These are phyloP conservation scores for Boletus subparvulus DNA, from an alignment of 768 basidiomycete genomes.

Conservation along the genomic window DNA sequence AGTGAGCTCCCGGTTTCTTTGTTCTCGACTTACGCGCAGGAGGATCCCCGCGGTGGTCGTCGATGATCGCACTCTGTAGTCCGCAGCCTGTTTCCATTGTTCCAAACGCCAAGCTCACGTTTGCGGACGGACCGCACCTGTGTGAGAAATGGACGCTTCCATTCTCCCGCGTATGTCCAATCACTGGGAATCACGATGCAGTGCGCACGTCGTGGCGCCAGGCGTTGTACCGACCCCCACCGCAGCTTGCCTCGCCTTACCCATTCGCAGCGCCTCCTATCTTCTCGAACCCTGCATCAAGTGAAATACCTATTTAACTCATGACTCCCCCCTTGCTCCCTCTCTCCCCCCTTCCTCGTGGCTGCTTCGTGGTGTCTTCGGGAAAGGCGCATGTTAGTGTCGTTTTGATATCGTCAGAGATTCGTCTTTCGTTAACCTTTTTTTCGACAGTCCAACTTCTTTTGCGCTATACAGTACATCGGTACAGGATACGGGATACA, in stretches of 20 bases:
- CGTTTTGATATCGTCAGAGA: slow-evolving; percentile 8
- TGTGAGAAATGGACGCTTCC: slow-evolving; percentile 13
- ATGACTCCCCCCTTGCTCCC: not conserved
- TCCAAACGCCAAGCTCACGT: not conserved
- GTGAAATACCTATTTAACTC: slow-evolving; percentile 13
- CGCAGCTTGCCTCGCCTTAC: slow-evolving; percentile 22
- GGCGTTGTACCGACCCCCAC: not conserved
- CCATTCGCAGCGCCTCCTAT: slow-evolving; percentile 3
- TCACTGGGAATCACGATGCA: slow-evolving; percentile 13
- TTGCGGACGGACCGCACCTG: slow-evolving; percentile 3
- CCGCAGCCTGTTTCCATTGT: too few relatives aligned
- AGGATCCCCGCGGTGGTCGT: slow-evolving; percentile 1
- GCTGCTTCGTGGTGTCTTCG: slow-evolving; percentile 3
- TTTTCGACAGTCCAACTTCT: not conserved
- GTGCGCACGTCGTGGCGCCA: slow-evolving; percentile 8
- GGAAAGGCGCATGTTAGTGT: not conserved
- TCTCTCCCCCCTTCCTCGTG: slow-evolving; percentile 12
- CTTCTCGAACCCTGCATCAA: slow-evolving; percentile 9
- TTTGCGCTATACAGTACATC: not conserved
- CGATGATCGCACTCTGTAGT: not conserved
- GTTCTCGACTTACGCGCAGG: not conserved
- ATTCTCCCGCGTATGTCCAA: slow-evolving; percentile 9
- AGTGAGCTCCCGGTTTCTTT: not conserved
- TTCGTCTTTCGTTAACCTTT: not conserved
- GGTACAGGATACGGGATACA: not conserved